phyloP scores from a whole-genome alignment of 2,329 filamentous ascomycete species.

The Leptographium wingfieldii region DNA sequence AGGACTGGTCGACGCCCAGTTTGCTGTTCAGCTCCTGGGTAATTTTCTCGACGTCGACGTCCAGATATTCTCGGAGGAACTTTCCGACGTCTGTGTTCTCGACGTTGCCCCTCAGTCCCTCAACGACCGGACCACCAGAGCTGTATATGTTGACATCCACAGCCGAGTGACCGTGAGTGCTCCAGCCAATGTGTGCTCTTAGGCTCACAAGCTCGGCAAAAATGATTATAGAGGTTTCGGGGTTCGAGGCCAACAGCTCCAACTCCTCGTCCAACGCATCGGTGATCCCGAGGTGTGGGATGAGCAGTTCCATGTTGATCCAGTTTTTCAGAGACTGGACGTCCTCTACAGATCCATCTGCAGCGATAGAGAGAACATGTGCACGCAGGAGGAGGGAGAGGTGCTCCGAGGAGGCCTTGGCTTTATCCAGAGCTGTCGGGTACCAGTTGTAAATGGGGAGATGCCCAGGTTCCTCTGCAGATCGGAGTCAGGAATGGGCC shows the following conservation, averaged over 20 bases:
- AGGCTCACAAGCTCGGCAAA: conserved; percentile 81
- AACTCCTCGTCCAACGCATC: conserved; percentile 65
- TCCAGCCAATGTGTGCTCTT: conserved; percentile 85
- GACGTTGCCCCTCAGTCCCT: conserved; percentile 65
- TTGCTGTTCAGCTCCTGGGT: conserved; percentile 60
- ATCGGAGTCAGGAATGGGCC: conserved; percentile 19
- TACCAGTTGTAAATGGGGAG: conserved; percentile 61
- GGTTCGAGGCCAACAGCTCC: conserved; percentile 45
- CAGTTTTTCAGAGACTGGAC: conserved; percentile 38
- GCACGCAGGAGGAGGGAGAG: conserved; percentile 49
- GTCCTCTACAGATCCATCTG: neutral
- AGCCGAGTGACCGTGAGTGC: conserved; percentile 82
- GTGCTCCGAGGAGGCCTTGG: conserved; percentile 66
- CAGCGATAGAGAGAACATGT: conserved; percentile 35
- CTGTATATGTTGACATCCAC: conserved; percentile 97
- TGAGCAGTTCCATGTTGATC: conserved; percentile 55
- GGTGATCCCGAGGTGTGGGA: conserved; percentile 60
- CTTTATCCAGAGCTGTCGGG: conserved; percentile 61
- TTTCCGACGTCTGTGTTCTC: conserved; percentile 89
- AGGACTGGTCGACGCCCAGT: conserved; percentile 1
- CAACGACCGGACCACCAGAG: conserved; percentile 51
- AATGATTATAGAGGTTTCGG: conserved; percentile 38
- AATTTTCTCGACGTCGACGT: conserved; percentile 64
- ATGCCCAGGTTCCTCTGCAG: conserved; percentile 34
- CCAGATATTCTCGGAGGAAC: conserved; percentile 69